Conservation (phyloP, 805 yeast species). For the Candida odintsovae region DNA sequence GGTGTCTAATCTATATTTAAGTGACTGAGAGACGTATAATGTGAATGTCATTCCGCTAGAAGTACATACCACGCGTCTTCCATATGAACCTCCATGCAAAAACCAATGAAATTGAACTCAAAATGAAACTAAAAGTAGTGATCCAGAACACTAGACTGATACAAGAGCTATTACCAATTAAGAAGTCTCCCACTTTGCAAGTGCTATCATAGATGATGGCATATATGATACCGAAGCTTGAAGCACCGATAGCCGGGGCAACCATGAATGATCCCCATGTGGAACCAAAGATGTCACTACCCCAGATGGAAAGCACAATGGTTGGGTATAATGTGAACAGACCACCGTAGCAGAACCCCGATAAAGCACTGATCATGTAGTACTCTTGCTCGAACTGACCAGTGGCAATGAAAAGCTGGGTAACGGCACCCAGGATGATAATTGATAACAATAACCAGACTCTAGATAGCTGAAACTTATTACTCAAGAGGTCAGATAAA, state of each 20-base stretch:
- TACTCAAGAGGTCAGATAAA: conserved; percentile 53
- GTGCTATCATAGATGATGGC: conserved; percentile 54
- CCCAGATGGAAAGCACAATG: conserved; percentile 79
- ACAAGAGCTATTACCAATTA: conserved; percentile 5
- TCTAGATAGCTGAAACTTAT: conserved; percentile 21
- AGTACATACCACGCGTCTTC: conserved; percentile 2
- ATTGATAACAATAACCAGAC: conserved; percentile 27
- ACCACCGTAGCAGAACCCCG: conserved; percentile 78
- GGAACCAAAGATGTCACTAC: conserved; percentile 81
- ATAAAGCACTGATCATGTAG: conserved; percentile 37
- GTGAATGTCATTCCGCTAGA: neutral
- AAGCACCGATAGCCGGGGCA: conserved; percentile 82
- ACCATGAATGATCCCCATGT: conserved; percentile 88
- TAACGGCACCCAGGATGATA: conserved; percentile 29
- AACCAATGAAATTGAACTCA: conserved; percentile 9
- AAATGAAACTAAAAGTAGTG: conserved; percentile 8
- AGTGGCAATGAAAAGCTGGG: conserved; percentile 29
- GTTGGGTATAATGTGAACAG: conserved; percentile 85
- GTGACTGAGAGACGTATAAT: neutral
- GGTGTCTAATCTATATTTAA: neutral
- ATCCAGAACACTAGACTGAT: conserved; percentile 17
- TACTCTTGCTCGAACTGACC: conserved; percentile 17
- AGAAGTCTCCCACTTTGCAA: conserved; percentile 12
- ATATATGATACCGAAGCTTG: conserved; percentile 61
- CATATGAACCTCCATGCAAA: conserved; percentile 20